phyloP scores from a whole-genome alignment of 495 filamentous ascomycete genomes.

The Neohortaea acidophila region DNA sequence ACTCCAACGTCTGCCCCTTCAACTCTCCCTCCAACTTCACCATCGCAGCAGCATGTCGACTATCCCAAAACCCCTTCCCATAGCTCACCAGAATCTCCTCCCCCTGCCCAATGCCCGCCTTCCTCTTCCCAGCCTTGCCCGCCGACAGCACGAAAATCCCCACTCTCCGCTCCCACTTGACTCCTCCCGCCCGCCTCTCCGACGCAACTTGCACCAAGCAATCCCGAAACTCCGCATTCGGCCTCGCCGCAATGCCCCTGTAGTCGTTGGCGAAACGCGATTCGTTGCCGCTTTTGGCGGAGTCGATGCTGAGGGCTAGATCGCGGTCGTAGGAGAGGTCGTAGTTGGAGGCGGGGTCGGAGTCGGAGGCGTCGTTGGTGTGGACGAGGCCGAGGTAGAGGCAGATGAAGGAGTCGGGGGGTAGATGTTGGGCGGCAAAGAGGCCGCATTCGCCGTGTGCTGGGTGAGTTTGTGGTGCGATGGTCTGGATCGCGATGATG shows the following conservation, averaged over 20 bases:
- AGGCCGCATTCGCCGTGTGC: conserved; percentile 50
- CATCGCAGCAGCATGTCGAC: too few species aligned
- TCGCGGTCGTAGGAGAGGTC: conserved; percentile 50
- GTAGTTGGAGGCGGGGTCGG: conserved; percentile 43
- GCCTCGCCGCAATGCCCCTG: conserved; percentile 38
- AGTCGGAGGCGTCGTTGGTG: conserved; percentile 24
- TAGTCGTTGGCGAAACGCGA: conserved; percentile 63
- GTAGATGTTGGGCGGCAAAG: conserved; percentile 43
- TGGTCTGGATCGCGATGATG: conserved; percentile 38
- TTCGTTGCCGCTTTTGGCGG: conserved; percentile 46
- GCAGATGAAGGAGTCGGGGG: conserved; percentile 42
- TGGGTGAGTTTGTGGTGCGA: conserved; percentile 41
- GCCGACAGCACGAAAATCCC: conserved; percentile 45
- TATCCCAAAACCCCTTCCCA: conserved; percentile 52
- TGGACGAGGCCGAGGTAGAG: conserved; percentile 54
- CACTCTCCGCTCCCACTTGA: conserved; percentile 35
- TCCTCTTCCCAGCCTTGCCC: conserved; percentile 37
- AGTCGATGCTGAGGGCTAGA: conserved; percentile 47
- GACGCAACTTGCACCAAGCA: conserved; percentile 22
- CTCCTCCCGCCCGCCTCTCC: conserved; percentile 20
- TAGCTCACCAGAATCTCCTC: conserved; percentile 53
- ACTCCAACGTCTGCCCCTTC: too few species aligned
- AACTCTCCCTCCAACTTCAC: too few species aligned
- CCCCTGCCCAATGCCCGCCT: conserved; percentile 39
- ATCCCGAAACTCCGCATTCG: conserved; percentile 48